These are phyloP conservation scores for Coelastrella sp. DNA, from an alignment of 139 green algal genomes.

Conservation along the genomic window DNA sequence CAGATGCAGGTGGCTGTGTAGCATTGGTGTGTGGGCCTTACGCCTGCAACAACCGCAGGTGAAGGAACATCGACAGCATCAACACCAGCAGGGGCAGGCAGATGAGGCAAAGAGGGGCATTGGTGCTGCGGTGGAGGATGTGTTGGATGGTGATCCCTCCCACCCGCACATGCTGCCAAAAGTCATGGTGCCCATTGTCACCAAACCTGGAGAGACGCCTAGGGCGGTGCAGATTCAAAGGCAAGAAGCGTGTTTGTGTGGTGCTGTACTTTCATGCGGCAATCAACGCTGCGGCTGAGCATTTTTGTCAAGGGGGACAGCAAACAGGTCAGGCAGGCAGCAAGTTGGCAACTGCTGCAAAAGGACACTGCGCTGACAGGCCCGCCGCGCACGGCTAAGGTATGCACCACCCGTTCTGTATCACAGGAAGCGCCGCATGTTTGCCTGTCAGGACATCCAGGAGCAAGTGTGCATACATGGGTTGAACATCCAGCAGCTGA, in stretches of 20 bases:
- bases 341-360: too few relatives aligned
- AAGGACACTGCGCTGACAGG: too few relatives aligned
- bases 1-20: background rate
- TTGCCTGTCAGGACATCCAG: conserved; percentile 66
- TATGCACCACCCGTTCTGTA: background rate
- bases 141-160: conserved; percentile 43
- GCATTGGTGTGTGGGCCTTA: background rate
- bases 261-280: background rate
- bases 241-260: conserved; percentile 7
- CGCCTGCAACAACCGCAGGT: background rate
- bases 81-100: background rate
- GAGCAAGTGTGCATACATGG: conserved; percentile 59
- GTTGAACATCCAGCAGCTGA: conserved; percentile 26
- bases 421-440: conserved; percentile 76
- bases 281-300: background rate
- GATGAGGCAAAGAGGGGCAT: background rate
- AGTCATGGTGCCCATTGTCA: conserved; percentile 75
- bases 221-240: conserved; percentile 79
- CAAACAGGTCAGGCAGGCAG: too few relatives aligned
- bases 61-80: background rate
- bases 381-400: background rate
- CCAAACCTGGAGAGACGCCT: conserved; percentile 64
- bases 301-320: too few relatives aligned
- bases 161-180: conserved; percentile 67
- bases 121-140: conserved; percentile 29